Conservation (phyloP, 768 basidiomycete species). For the Xerocomus spinulosus region DNA sequence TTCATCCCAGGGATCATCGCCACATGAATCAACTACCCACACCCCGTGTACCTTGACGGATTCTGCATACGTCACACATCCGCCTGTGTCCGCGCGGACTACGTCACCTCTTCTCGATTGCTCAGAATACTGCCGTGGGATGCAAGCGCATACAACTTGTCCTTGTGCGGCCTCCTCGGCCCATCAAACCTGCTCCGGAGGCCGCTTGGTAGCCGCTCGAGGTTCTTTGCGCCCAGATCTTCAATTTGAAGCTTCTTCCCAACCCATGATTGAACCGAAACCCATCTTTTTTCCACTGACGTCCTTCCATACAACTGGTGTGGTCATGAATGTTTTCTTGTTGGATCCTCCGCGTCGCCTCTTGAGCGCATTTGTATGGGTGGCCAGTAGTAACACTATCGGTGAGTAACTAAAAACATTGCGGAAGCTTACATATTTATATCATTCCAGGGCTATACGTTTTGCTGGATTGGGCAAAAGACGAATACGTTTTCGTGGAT, state of each 20-base stretch:
- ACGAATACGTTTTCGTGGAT: conserved; percentile 68
- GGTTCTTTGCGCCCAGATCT: conserved; percentile 6
- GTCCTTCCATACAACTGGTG: conserved; percentile 58
- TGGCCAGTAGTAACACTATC: conserved; percentile 39
- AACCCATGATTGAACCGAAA: conserved; percentile 13
- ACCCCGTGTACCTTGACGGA: conserved; percentile 6
- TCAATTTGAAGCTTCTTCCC: conserved; percentile 11
- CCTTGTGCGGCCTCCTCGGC: conserved; percentile 1
- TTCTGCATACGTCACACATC: conserved; percentile 10
- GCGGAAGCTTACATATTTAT: not conserved
- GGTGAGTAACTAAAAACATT: conserved; percentile 13
- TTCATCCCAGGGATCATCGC: conserved; percentile 27
- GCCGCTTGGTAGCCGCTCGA: conserved; percentile 1
- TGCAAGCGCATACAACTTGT: conserved; percentile 1
- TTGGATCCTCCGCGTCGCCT: conserved; percentile 59
- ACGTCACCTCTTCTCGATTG: conserved; percentile 20
- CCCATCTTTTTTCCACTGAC: conserved; percentile 59
- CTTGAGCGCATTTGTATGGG: conserved; percentile 68
- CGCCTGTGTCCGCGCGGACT: conserved; percentile 21
- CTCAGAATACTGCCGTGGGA: conserved; percentile 16
- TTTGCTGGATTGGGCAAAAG: conserved; percentile 60
- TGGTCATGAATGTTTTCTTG: conserved; percentile 75
- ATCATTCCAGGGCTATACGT: conserved; percentile 55
- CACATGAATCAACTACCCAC: conserved; percentile 20
- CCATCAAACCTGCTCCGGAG: conserved; percentile 6